Conservation (phyloP, 768 basidiomycete species). For the Pisolithus tinctorius region DNA sequence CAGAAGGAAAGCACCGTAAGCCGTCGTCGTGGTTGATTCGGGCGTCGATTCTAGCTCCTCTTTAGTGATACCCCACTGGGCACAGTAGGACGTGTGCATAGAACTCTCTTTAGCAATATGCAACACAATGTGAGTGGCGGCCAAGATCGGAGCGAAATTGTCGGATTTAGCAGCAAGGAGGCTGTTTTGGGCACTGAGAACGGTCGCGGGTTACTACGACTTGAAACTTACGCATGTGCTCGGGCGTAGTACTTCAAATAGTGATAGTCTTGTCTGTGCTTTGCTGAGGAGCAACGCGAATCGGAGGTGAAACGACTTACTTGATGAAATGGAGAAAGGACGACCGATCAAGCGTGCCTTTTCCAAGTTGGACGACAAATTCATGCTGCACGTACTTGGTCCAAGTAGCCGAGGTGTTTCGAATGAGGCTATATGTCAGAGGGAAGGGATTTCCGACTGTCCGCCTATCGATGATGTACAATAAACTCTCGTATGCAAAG, state of each 20-base stretch:
- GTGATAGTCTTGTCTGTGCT: slow-evolving; percentile 66
- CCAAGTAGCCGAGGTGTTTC: slow-evolving; percentile 51
- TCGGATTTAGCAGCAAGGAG: slow-evolving; percentile 75
- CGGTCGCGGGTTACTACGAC: not conserved
- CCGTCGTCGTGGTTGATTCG: slow-evolving; percentile 68
- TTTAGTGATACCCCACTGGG: slow-evolving; percentile 56
- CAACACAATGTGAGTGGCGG: slow-evolving; percentile 57
- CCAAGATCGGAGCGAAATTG: slow-evolving; percentile 52
- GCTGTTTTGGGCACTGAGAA: slow-evolving; percentile 26
- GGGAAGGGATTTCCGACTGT: slow-evolving; percentile 60
- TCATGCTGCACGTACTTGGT: slow-evolving; percentile 74
- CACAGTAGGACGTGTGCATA: slow-evolving; percentile 70
- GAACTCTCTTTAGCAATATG: slow-evolving; percentile 61
- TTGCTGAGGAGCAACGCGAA: not conserved
- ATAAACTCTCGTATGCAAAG: not conserved
- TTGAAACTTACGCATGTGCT: slow-evolving; percentile 54
- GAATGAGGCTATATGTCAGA: slow-evolving; percentile 58
- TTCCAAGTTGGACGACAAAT: slow-evolving; percentile 71
- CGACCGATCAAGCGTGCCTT: slow-evolving; percentile 58
- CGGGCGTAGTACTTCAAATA: slow-evolving; percentile 82
- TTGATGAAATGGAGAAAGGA: slow-evolving; percentile 81
- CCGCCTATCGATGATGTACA: slow-evolving; percentile 34
- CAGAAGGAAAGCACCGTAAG: slow-evolving; percentile 83
- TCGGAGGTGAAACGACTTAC: slow-evolving; percentile 31
- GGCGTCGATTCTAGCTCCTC: slow-evolving; percentile 54